Base-by-base conservation (phyloP, 2,329 filamentous ascomycete species). In the Colletotrichum tamarilloi region DNA sequence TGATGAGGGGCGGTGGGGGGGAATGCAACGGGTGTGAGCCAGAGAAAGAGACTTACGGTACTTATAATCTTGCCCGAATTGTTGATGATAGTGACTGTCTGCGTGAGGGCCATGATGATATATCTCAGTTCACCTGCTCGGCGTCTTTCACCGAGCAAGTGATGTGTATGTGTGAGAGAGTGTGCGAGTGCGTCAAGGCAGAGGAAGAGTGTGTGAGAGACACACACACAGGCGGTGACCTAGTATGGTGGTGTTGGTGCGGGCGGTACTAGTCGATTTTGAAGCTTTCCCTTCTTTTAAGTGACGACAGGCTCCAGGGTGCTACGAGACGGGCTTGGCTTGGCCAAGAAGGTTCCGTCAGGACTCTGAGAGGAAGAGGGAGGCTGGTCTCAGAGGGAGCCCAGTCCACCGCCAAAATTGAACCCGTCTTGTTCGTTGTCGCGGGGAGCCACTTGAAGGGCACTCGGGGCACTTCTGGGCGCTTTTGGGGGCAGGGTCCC, bases 51-150 rank as follows among this genome's bases (percentile, higher is more conserved):
- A 74, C 92, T 82, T 87, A 95, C 94, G 73, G 93, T 97, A 87
- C 92, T 95, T 78, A 98, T 94, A 63, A 97, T 92, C 85, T 97
- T 97, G 79, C 95, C 95, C 71, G 94, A 97, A 79, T 89, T 95
- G 86, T 97, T 97, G 84, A 97, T 93, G 79, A 97, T 94, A 76
- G 94, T 95, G 77, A 98, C 92, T 62, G 94, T 96, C 84, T 97
- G 92, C 67, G 86, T 83, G 75, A 87, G 82, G 58, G 84, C 80
- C 84, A 87, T 85, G 70, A 35, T 73, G 67, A n/a, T 35, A 49
- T 49, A 49, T 42, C n/a, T 32, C 30, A 53, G 24, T 32, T 32
- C 69, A 68, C 69, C 35, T 42, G 52, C 35, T 28, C 30, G 46
- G 66, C 4, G 30, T 49, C 58, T 26, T 19, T 19, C 53, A 64